Evolutionary conservation across 169 alveolate species (phyloP).

Genomic region (Theileria orientalis): DNA sequence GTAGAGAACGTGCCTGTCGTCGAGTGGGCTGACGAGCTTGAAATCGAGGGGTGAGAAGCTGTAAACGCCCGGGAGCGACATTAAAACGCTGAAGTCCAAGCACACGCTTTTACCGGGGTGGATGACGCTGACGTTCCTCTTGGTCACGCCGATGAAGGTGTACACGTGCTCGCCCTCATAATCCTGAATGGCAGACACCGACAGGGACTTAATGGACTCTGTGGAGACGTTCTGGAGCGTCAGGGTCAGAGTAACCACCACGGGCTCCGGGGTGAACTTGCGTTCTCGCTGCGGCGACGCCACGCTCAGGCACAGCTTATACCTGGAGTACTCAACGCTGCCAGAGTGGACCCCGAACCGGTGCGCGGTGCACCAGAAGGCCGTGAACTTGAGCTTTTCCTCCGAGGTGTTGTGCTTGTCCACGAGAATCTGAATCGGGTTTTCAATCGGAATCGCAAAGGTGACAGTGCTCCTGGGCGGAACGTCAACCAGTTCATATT

Average conservation of each 20-base stretch:
- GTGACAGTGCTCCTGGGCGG: background rate
- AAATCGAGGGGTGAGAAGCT: conserved; percentile 12
- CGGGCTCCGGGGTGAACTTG: conserved; percentile 28
- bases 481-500: background rate
- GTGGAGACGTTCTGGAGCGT: conserved; percentile 33
- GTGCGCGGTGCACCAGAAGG: background rate
- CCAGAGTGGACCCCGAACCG: background rate
- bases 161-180: background rate
- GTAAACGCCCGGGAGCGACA: conserved; percentile 59
- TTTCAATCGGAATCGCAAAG: background rate
- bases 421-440: background rate
- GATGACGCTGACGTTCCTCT: conserved; percentile 27
- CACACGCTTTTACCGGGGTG: conserved; percentile 15
- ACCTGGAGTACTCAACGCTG: background rate
- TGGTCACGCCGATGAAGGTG: conserved; percentile 45
- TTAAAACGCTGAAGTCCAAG: conserved; percentile 22
- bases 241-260: conserved; percentile 12
- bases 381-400: background rate
- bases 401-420: background rate
- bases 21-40: background rate
- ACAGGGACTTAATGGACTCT: conserved; percentile 9
- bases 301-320: background rate
- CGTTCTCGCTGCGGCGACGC: background rate
- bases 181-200: background rate
- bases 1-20: background rate